phyloP scores from a whole-genome alignment of 2,329 filamentous ascomycete species.

The Sporothrix euskadiensis region DNA sequence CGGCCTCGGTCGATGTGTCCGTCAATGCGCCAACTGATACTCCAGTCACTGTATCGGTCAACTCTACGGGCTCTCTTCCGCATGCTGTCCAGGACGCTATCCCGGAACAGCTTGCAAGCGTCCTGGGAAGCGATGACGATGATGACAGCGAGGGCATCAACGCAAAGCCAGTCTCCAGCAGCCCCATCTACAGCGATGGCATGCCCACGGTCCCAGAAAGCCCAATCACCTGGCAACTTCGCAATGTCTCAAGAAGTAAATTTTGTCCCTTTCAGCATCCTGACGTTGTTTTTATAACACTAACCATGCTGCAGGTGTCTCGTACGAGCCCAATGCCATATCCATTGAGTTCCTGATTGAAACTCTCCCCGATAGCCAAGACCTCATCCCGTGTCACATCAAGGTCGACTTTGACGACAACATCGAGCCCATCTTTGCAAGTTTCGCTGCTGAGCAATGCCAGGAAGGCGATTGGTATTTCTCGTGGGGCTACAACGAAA shows the following conservation, averaged over 20 bases:
- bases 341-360: slow-evolving; percentile 30
- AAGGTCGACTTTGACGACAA: slow-evolving; percentile 25
- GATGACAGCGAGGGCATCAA: not conserved
- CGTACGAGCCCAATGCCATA: slow-evolving; percentile 29
- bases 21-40: not conserved
- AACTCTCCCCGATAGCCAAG: slow-evolving; percentile 25
- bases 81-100: not conserved
- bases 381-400: slow-evolving; percentile 32
- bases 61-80: not conserved
- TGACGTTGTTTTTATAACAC: not conserved
- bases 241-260: slow-evolving; percentile 27
- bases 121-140: not conserved
- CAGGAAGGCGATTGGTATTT: slow-evolving; percentile 35
- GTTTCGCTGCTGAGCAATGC: slow-evolving; percentile 36
- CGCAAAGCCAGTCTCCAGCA: not conserved
- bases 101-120: slow-evolving; percentile 12
- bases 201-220: slow-evolving; percentile 15
- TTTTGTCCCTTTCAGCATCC: not conserved
- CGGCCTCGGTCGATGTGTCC: not conserved
- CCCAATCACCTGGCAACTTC: slow-evolving; percentile 24
- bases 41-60: not conserved
- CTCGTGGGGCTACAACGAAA: slow-evolving; percentile 40
- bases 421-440: slow-evolving; percentile 32
- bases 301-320: slow-evolving; percentile 22
- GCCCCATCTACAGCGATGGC: not conserved